These are phyloP conservation scores for Globisporangium okanoganense DNA, from an alignment of 352 stramenopile genomes.

Conservation along the genomic window DNA sequence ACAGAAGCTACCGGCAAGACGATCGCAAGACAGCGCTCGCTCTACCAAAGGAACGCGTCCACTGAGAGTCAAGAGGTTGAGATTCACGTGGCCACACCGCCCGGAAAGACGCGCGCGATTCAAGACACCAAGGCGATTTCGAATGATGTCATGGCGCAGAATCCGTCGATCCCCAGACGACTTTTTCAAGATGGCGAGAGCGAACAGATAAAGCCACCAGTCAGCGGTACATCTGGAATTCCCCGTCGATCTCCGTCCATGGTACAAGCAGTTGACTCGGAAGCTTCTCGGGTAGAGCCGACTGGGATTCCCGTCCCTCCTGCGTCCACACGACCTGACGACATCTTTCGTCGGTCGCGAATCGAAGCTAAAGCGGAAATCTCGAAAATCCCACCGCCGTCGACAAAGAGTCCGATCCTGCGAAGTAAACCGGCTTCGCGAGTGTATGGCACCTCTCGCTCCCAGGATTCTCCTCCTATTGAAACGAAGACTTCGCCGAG, in stretches of 20 bases:
- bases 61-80: slow-evolving; percentile 24
- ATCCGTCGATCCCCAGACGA: slow-evolving; percentile 2
- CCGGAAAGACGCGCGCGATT: slow-evolving; percentile 16
- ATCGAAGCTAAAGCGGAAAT: slow-evolving; percentile 12
- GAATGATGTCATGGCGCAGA: neutral
- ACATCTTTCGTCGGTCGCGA: slow-evolving; percentile 14
- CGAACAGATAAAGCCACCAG: neutral
- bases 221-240: neutral
- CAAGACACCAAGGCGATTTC: neutral
- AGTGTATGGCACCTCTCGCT: slow-evolving; percentile 3
- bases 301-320: slow-evolving; percentile 9
- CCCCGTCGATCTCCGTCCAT: neutral
- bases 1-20: slow-evolving; percentile 7
- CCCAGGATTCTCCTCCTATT: slow-evolving; percentile 10
- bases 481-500: slow-evolving; percentile 1
- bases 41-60: slow-evolving; percentile 23
- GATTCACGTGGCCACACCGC: slow-evolving; percentile 26
- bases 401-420: slow-evolving; percentile 8
- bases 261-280: neutral
- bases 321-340: slow-evolving; percentile 6
- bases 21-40: slow-evolving; percentile 18
- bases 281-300: neutral
- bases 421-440: neutral
- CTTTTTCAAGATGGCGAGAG: slow-evolving; percentile 13
- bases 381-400: slow-evolving; percentile 14